A percentile compares a stretch with the other conserved stretches of the same genome.
Conservation (phyloP, 2,329 filamentous ascomycete genomes). For the Aspergillus amoenus region DNA sequence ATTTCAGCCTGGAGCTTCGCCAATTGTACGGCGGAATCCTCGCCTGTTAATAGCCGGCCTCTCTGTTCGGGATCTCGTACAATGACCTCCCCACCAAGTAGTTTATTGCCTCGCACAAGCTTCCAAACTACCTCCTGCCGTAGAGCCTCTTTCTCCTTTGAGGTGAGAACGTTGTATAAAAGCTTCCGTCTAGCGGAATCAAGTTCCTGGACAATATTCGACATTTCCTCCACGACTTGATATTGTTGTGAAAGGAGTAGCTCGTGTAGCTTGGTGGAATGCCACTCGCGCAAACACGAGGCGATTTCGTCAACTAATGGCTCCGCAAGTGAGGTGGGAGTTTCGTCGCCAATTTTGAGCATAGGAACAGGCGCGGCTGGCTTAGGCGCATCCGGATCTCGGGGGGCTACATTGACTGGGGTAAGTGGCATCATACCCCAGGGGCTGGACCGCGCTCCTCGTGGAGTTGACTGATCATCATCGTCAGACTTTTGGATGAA, state of each 20-base stretch:
- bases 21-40: constrained; percentile 89
- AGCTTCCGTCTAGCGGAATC: constrained; percentile 86
- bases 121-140: constrained; percentile 95
- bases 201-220: constrained; percentile 75
- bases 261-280: constrained; percentile 94
- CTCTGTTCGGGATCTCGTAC: constrained; percentile 82
- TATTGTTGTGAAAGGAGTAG: constrained; percentile 83
- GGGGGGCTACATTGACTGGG: constrained; percentile 35
- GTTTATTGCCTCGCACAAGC: constrained; percentile 87
- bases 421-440: constrained; percentile 34
- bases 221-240: constrained; percentile 74
- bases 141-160: constrained; percentile 74
- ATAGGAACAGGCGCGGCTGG: constrained; percentile 93
- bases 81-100: constrained; percentile 90
- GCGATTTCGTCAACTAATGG: constrained; percentile 97
- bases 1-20: constrained; percentile 92
- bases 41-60: constrained; percentile 82
- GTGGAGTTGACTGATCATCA: constrained; percentile 29
- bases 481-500: constrained; percentile 39
- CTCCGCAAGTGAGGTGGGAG: constrained; percentile 82
- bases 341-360: constrained; percentile 97
- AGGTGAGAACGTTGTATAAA: constrained; percentile 88
- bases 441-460: constrained; percentile 26
- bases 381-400: constrained; percentile 64
- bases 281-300: constrained; percentile 95